These are phyloP conservation scores for Kazachstania bromeliacearum DNA, from an alignment of 805 yeast species.

Conservation along the genomic window DNA sequence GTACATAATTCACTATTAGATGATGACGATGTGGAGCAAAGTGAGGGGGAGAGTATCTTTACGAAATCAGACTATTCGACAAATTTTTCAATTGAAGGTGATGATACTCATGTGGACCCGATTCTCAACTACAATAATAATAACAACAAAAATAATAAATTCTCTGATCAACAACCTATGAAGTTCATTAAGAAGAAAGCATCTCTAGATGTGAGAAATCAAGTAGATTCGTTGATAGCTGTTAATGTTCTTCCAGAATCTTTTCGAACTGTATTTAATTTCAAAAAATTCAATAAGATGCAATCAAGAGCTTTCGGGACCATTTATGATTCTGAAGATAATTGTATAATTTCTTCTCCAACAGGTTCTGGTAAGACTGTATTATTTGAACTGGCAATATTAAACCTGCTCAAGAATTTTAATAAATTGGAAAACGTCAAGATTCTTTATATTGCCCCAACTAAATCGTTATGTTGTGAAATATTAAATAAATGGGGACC, in stretches of 20 bases:
- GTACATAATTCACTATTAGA: constrained; percentile 20
- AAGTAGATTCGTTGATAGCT: not conserved
- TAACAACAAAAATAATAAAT: no score
- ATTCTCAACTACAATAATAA: not conserved
- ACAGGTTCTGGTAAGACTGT: constrained; percentile 56
- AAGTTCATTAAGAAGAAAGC: constrained; percentile 1
- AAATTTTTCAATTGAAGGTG: constrained; percentile 5
- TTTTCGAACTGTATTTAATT: constrained; percentile 21
- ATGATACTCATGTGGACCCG: constrained; percentile 9
- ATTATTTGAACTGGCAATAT: constrained; percentile 43
- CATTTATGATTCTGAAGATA: constrained; percentile 30
- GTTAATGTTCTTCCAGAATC: constrained; percentile 30
- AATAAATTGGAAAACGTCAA: constrained; percentile 14
- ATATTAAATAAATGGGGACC: constrained; percentile 38
- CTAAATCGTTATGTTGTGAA: constrained; percentile 48
- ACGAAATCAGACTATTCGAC: constrained; percentile 2
- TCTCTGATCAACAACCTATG: no score
- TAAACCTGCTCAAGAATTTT: constrained; percentile 25
- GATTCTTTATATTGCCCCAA: constrained; percentile 48
- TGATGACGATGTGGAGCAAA: constrained; percentile 8
- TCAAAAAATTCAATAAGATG: constrained; percentile 36
- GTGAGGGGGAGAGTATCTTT: constrained; percentile 4
- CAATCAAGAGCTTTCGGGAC: constrained; percentile 37
- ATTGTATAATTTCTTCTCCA: constrained; percentile 44
- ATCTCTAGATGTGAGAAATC: constrained; percentile 5